Evolutionary conservation across 208 protist species (phyloP), one percentile per base, ranked within the genome.

Genomic region (Leishmania turanica): DNA sequence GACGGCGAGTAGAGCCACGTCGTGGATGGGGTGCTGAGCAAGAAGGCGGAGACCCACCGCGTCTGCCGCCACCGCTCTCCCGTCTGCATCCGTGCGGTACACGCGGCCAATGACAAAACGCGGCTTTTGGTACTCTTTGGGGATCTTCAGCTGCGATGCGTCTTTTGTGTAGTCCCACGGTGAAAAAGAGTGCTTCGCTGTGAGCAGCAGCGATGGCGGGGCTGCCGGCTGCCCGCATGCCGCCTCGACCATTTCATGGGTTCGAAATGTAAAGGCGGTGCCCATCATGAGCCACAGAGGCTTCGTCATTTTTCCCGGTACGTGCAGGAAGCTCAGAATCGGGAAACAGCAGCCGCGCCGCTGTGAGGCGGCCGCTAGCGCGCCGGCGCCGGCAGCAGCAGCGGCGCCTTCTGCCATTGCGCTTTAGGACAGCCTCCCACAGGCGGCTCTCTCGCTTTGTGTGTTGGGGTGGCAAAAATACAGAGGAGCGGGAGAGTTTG

Each of bases 251-350:
- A 42, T 45, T 8, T 19, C 47, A 1, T 34, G 58, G 31, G 53
- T 58, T 69, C 65, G 65, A 54, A 89, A 80, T 45, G 86, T 85
- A 77, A 94, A 95, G 42, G 91, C 91, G 0, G 93, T 95, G 51
- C 93, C 93, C 89, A 95, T 94, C 93, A 96, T 96, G 37, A 96
- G 84, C 92, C 93, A 96, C 75, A 94, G 70, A 40, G 93, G 93
- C 81, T 87, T 80, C 9, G 90, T 90, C 90, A 96, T 96, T 70
- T 93, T 93, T 4, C 91, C 91, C n/a, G 93, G 93, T 6, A 96
- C 90, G 68, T 96, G 90, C 45, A 96, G 66, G 72, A 95, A 96
- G 82, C 88, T 95, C 34, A 96, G 90, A 17, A 96, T 84, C 40
- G 93, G 91, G 77, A 94, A 85, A 60, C 85, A 89, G 77, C 75